Percentiles rank a stretch among this genome's conserved stretches.
Evolutionary conservation across 2,329 filamentous ascomycete genomes (phyloP).

Genomic region (Aspergillus ruber): DNA sequence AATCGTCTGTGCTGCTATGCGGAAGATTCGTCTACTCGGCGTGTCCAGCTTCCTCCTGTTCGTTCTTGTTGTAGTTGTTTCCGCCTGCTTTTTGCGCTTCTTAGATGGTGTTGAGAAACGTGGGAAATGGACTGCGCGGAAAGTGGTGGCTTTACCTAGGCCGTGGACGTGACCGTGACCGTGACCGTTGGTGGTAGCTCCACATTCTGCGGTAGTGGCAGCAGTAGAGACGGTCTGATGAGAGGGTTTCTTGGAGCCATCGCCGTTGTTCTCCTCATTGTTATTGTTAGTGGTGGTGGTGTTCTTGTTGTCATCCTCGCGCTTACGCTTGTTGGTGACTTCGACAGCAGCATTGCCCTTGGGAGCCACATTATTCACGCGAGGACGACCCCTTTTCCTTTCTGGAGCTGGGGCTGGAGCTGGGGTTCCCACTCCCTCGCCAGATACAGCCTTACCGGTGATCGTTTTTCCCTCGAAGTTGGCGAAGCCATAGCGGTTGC

Average conservation of each 20-base stretch:
- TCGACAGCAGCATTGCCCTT: no score
- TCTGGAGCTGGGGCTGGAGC: no score
- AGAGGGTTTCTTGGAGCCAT: no score
- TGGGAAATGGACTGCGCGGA: neutral
- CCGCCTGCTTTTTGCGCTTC: neutral
- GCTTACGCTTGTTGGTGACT: no score
- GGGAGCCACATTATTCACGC: no score
- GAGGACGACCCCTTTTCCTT: no score
- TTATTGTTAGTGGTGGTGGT: no score
- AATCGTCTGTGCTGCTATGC: neutral
- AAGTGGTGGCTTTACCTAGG: neutral
- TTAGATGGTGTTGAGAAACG: neutral
- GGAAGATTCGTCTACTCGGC: neutral
- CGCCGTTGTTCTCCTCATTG: no score
- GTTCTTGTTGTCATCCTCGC: no score
- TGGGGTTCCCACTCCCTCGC: neutral
- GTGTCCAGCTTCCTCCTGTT: neutral
- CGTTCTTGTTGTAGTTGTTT: neutral
- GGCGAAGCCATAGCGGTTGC: slow-evolving; percentile 18
- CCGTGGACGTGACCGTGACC: neutral
- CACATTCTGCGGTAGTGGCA: neutral
- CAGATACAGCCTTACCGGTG: neutral
- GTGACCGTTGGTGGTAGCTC: neutral
- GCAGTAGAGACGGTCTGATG: neutral
- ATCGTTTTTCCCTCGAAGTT: slow-evolving; percentile 11